Percentiles rank a stretch among this genome's conserved stretches.
Conservation (phyloP, 106 monocot genomes). For the Gastrodia elata region DNA sequence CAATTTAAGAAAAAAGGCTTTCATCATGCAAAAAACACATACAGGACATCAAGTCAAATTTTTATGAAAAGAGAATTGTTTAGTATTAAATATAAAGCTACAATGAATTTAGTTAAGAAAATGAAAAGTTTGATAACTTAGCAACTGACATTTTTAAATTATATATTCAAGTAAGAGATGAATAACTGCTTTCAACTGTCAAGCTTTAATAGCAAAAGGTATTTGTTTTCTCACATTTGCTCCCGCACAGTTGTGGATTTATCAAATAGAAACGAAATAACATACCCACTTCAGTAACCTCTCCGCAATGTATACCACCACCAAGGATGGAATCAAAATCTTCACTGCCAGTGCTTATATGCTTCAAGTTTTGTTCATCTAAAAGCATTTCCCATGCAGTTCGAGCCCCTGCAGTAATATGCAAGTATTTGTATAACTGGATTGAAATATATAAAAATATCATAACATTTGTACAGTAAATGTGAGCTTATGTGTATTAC, state of each 20-base stretch:
- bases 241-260: background rate
- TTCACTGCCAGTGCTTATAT: slow-evolving; percentile 72
- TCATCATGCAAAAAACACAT: background rate
- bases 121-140: background rate
- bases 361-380: slow-evolving; percentile 61
- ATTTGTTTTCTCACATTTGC: background rate
- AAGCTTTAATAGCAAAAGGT: background rate
- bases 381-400: slow-evolving; percentile 96
- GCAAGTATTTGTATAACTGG: background rate
- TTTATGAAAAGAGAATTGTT: background rate
- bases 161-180: background rate
- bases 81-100: background rate
- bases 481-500: background rate
- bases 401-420: slow-evolving; percentile 38
- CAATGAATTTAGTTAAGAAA: background rate
- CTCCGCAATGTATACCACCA: slow-evolving; percentile 87
- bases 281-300: slow-evolving; percentile 93
- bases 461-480: background rate
- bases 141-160: background rate
- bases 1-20: background rate
- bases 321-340: slow-evolving; percentile 81
- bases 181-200: background rate
- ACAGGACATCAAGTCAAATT: background rate
- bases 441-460: background rate
- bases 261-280: background rate